These are phyloP conservation scores for Zopfia rhizophila DNA, from an alignment of 2,329 filamentous ascomycete genomes.

Conservation along the genomic window DNA sequence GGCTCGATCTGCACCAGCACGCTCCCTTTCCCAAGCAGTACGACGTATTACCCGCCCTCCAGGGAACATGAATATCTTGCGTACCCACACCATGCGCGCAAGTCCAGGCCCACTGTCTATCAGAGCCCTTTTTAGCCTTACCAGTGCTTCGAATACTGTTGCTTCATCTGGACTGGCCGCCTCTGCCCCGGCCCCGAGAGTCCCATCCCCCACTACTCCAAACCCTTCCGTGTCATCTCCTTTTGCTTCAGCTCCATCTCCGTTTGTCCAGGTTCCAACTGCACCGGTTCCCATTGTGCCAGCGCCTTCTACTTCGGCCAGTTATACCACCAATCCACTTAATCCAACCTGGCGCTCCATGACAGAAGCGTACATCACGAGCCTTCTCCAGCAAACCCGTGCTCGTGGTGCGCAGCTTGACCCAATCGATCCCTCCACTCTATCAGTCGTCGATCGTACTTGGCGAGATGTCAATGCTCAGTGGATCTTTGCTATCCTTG, in stretches of 20 bases:
- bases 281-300: too few species aligned
- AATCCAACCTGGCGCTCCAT: constrained; percentile 4
- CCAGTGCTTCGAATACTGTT: too few species aligned
- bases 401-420: constrained; percentile 18
- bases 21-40: too few species aligned
- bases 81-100: too few species aligned
- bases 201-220: constrained; percentile 19
- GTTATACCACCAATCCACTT: not conserved
- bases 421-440: constrained; percentile 7
- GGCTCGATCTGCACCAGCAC: too few species aligned
- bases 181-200: constrained; percentile 3
- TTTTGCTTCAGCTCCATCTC: not conserved
- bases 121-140: too few species aligned
- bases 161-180: not conserved
- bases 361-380: constrained; percentile 17
- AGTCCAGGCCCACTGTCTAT: too few species aligned
- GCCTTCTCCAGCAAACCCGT: constrained; percentile 22
- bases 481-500: constrained; percentile 29
- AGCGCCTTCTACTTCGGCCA: constrained; percentile 3
- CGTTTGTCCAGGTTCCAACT: too few species aligned
- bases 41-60: too few species aligned
- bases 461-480: constrained; percentile 31
- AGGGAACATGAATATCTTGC: too few species aligned
- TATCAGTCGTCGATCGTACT: constrained; percentile 20
- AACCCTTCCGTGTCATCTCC: constrained; percentile 15